Conservation (phyloP, 106 monocot genomes). For the Allium cepa region DNA sequence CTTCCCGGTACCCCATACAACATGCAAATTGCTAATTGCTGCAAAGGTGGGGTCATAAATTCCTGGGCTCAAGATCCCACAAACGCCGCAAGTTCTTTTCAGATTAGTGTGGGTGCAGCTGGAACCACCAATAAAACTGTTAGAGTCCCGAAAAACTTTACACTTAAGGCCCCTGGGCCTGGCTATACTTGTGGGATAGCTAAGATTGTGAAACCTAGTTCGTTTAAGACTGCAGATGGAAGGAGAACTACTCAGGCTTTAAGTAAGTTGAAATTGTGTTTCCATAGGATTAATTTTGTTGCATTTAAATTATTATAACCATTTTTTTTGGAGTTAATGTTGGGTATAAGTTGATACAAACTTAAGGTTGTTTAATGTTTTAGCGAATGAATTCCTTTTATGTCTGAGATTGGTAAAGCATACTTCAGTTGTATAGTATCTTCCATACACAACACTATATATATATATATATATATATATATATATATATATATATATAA, state of each 20-base stretch:
- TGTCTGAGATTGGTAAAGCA: too few relatives aligned
- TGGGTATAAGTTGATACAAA: too few relatives aligned
- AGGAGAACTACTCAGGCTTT: slow-evolving; percentile 82
- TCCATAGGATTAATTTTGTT: too few relatives aligned
- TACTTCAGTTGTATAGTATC: too few relatives aligned
- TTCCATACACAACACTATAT: too few relatives aligned
- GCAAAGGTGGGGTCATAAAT: slow-evolving; percentile 74
- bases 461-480: too few relatives aligned
- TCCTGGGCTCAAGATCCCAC: slow-evolving; percentile 63
- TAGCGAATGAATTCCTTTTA: too few relatives aligned
- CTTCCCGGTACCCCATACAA: slow-evolving; percentile 90
- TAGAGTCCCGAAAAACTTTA: slow-evolving; percentile 50
- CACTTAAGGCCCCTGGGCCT: slow-evolving; percentile 51
- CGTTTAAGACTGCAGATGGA: slow-evolving; percentile 55
- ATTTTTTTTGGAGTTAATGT: too few relatives aligned
- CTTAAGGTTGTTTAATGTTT: too few relatives aligned
- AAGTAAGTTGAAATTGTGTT: slow-evolving; percentile 29
- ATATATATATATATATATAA: too few relatives aligned
- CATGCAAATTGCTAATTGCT: slow-evolving; percentile 87
- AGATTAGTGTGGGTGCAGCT: slow-evolving; percentile 59
- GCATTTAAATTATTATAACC: too few relatives aligned
- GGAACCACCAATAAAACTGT: slow-evolving; percentile 77
- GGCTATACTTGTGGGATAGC: slow-evolving; percentile 78
- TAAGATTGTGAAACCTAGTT: slow-evolving; percentile 48
- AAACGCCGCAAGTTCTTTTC: slow-evolving; percentile 59